These are phyloP conservation scores for Chloropicon primus DNA, from an alignment of 139 green algal genomes.

Conservation along the genomic window DNA sequence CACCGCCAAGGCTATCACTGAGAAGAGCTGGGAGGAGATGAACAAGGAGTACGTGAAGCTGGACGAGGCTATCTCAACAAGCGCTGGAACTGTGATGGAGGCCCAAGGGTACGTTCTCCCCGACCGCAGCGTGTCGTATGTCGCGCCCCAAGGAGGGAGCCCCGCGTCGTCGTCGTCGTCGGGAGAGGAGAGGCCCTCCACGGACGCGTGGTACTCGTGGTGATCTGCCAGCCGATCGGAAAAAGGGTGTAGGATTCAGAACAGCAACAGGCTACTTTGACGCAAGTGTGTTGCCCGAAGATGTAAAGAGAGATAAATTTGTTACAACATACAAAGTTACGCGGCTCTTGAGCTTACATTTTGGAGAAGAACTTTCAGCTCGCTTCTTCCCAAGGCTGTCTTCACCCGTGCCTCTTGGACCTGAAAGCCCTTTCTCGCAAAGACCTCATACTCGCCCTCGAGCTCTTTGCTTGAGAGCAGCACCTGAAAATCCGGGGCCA, in stretches of 20 bases:
- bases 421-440: background rate
- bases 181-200: background rate
- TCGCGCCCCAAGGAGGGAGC: background rate
- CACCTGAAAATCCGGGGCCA: background rate
- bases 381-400: background rate
- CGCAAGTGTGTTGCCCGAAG: too few species aligned
- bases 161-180: background rate
- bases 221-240: background rate
- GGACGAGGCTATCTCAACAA: conserved; percentile 33
- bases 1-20: conserved; percentile 26
- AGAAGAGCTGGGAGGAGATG: conserved; percentile 27
- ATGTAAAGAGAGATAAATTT: too few species aligned
- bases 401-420: background rate
- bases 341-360: background rate
- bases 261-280: too few species aligned
- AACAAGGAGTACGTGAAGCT: conserved; percentile 34
- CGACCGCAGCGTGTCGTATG: background rate
- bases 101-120: background rate
- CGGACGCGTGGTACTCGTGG: background rate
- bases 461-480: background rate
- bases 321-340: too few species aligned
- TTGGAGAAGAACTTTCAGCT: background rate
- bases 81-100: background rate
- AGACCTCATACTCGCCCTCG: background rate
- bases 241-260: too few species aligned